Percentiles rank a stretch among this genome's conserved stretches.
phyloP scores from a whole-genome alignment of 2,329 filamentous ascomycete species.

The Sarocladiaceae sp. region DNA sequence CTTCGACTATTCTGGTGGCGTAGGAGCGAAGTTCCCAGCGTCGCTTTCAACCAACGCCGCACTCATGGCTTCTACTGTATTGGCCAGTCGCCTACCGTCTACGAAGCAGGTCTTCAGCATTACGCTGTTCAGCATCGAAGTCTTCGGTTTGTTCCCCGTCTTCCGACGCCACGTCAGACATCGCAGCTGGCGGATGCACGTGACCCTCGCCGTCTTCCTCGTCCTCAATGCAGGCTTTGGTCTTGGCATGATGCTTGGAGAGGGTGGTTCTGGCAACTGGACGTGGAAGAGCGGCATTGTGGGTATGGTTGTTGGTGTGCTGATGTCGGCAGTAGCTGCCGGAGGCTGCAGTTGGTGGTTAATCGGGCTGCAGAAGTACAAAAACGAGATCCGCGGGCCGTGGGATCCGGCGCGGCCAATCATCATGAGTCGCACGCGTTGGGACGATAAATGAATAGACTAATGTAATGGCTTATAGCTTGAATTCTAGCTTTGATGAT shows the following conservation, averaged over 20 bases:
- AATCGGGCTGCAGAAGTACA: conserved; percentile 95
- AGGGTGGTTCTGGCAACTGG: conserved; percentile 32
- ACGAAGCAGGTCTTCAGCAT: conserved; percentile 93
- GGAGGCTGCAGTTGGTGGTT: conserved; percentile 97
- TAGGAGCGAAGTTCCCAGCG: conserved; percentile 59
- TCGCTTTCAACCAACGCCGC: conserved; percentile 89
- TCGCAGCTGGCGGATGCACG: conserved; percentile 74
- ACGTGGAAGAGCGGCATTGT: conserved; percentile 53
- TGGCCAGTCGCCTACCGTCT: conserved; percentile 80
- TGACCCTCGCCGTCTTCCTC: conserved; percentile 66
- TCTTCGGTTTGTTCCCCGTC: conserved; percentile 96
- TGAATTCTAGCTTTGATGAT: background rate
- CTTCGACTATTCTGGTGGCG: conserved; percentile 83
- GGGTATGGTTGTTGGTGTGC: conserved; percentile 69
- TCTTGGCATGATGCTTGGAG: conserved; percentile 56
- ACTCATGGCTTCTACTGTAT: conserved; percentile 90
- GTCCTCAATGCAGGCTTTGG: conserved; percentile 76
- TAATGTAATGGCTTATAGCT: background rate
- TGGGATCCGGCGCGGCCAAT: conserved; percentile 94
- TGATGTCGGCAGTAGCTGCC: conserved; percentile 72
- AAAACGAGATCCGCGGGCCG: conserved; percentile 96
- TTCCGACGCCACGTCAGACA: conserved; percentile 85
- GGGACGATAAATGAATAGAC: conserved; percentile 27
- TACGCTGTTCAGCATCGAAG: conserved; percentile 92
- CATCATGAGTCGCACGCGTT: conserved; percentile 61